phyloP scores from a whole-genome alignment of 768 basidiomycete species.

The Phaeotremella fagi region DNA sequence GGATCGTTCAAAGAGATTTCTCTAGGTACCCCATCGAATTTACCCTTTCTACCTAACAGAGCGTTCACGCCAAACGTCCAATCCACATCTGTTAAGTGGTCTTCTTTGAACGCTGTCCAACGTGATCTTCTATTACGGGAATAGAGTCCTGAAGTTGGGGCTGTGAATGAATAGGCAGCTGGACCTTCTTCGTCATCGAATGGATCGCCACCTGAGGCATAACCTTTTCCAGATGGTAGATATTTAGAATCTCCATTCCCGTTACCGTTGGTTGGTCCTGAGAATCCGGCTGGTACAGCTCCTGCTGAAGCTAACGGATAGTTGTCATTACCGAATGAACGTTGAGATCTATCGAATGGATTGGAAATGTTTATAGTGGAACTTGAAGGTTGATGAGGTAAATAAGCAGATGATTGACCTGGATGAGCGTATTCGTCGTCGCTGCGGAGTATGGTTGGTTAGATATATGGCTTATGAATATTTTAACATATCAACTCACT shows the following conservation, averaged over 20 bases:
- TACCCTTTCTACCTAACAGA: constrained; percentile 29
- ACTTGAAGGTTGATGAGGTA: constrained; percentile 29
- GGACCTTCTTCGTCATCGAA: constrained; percentile 36
- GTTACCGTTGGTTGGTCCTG: constrained; percentile 12
- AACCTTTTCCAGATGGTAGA: constrained; percentile 26
- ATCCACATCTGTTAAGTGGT: constrained; percentile 41
- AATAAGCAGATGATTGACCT: constrained; percentile 30
- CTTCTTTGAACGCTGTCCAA: constrained; percentile 29
- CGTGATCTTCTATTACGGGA: constrained; percentile 16
- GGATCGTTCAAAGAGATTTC: constrained; percentile 58
- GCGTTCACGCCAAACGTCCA: constrained; percentile 42
- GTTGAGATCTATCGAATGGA: constrained; percentile 19
- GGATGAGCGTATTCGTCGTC: constrained; percentile 41
- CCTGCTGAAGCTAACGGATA: constrained; percentile 39
- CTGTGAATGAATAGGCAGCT: constrained; percentile 30
- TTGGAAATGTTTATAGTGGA: constrained; percentile 30
- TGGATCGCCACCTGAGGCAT: constrained; percentile 25
- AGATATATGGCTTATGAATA: neutral
- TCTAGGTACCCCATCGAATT: constrained; percentile 50
- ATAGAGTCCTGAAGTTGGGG: constrained; percentile 29
- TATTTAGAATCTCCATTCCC: constrained; percentile 18
- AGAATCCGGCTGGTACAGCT: constrained; percentile 42
- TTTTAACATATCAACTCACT: constrained; percentile 24
- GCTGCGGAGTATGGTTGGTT: constrained; percentile 9
- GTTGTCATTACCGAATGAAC: constrained; percentile 26